These are phyloP conservation scores for Globisporangium recalcitrans DNA, from an alignment of 352 stramenopile genomes.

Conservation along the genomic window DNA sequence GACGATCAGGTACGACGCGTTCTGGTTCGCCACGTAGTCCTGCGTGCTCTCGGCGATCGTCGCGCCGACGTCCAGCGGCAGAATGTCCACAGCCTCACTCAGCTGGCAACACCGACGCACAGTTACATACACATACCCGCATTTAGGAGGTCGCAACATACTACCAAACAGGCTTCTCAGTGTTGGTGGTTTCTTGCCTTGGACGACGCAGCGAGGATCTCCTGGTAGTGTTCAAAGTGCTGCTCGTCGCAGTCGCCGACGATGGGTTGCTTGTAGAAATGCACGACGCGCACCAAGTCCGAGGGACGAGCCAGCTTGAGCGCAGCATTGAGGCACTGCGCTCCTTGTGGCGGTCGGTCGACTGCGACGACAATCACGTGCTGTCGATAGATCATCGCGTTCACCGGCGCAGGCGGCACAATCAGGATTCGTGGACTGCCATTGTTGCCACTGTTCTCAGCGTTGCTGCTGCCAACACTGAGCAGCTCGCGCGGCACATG, in stretches of 20 bases:
- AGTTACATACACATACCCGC: neutral
- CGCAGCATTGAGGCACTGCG: constrained; percentile 37
- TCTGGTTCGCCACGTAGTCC: constrained; percentile 31
- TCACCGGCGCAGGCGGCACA: constrained; percentile 45
- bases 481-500: constrained; percentile 54
- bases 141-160: neutral
- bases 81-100: constrained; percentile 31
- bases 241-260: constrained; percentile 29
- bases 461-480: neutral
- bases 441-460: constrained; percentile 16
- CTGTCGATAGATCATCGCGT: constrained; percentile 31
- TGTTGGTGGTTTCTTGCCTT: neutral
- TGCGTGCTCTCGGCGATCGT: constrained; percentile 56
- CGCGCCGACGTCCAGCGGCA: constrained; percentile 27
- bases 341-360: constrained; percentile 23
- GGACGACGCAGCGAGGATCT: constrained; percentile 24
- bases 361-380: constrained; percentile 57
- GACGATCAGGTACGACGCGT: constrained; percentile 45
- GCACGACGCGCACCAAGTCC: constrained; percentile 44
- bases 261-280: constrained; percentile 54
- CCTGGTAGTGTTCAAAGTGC: constrained; percentile 28
- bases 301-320: constrained; percentile 51
- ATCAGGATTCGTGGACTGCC: constrained; percentile 22
- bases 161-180: neutral
- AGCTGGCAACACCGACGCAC: constrained; percentile 15